phyloP scores from a whole-genome alignment of 352 stramenopile genomes.

The Globisporangium cylindrosporum region DNA sequence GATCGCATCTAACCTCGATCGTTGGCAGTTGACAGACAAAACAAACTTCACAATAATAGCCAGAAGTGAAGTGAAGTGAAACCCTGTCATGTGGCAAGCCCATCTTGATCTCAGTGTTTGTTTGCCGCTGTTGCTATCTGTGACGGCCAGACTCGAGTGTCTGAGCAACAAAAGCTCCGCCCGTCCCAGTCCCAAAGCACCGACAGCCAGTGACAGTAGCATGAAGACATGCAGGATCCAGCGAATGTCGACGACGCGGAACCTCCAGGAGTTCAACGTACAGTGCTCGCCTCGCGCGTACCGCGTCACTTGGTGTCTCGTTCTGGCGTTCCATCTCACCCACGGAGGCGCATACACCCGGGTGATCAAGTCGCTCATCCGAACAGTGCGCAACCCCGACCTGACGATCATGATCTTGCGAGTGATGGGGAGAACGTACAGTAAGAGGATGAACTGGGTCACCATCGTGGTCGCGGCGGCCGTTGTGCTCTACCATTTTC shows the following conservation, averaged over 20 bases:
- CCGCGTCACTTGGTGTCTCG: not conserved
- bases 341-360: not conserved
- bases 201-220: not conserved
- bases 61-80: not conserved
- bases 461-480: not conserved
- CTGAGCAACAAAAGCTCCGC: not conserved
- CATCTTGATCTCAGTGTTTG: not conserved
- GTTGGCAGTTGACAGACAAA: not conserved
- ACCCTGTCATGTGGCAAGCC: no score
- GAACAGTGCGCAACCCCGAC: not conserved
- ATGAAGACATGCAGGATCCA: slow-evolving; percentile 1
- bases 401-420: not conserved
- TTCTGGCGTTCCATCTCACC: not conserved
- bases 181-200: not conserved
- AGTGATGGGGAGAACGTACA: not conserved
- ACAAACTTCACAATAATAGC: not conserved
- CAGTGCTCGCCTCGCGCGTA: not conserved
- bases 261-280: not conserved
- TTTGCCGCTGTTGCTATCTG: not conserved
- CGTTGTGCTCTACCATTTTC: not conserved
- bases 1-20: not conserved
- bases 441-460: not conserved
- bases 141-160: no score
- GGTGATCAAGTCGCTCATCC: not conserved
- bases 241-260: not conserved